These are phyloP conservation scores for Colletotrichum coccodes DNA, from an alignment of 2,329 filamentous ascomycete species.

Conservation along the genomic window DNA sequence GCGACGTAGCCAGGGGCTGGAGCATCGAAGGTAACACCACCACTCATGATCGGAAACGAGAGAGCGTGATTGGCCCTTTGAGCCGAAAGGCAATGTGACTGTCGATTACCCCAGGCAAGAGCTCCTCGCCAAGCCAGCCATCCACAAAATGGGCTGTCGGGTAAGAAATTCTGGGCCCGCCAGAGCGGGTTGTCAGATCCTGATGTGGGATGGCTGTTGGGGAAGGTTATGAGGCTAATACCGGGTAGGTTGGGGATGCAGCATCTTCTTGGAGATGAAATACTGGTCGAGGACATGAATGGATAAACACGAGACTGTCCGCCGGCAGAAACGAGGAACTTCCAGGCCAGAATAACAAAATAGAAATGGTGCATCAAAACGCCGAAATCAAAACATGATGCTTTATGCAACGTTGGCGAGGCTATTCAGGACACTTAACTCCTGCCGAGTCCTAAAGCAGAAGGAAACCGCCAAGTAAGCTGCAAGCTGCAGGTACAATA, in stretches of 20 bases:
- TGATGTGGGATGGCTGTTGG: not conserved
- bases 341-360: no score
- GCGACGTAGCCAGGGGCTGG: not conserved
- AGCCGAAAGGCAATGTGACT: not conserved
- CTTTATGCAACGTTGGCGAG: constrained; percentile 1
- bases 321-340: not conserved
- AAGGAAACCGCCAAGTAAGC: not conserved
- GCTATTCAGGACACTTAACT: not conserved
- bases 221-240: not conserved
- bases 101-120: not conserved
- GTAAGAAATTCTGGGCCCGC: not conserved
- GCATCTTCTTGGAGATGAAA: not conserved
- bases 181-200: not conserved
- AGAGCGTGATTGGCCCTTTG: not conserved
- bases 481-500: not conserved
- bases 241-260: not conserved
- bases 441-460: not conserved
- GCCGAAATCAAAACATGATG: not conserved
- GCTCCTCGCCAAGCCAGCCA: not conserved
- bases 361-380: not conserved
- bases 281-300: not conserved
- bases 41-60: not conserved
- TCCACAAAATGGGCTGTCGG: not conserved
- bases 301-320: not conserved
- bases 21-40: not conserved